A percentile compares a stretch with the other conserved stretches of the same genome.
Evolutionary conservation across 305 asterid species (phyloP).

Genomic region (Caryopteris hybrid): DNA sequence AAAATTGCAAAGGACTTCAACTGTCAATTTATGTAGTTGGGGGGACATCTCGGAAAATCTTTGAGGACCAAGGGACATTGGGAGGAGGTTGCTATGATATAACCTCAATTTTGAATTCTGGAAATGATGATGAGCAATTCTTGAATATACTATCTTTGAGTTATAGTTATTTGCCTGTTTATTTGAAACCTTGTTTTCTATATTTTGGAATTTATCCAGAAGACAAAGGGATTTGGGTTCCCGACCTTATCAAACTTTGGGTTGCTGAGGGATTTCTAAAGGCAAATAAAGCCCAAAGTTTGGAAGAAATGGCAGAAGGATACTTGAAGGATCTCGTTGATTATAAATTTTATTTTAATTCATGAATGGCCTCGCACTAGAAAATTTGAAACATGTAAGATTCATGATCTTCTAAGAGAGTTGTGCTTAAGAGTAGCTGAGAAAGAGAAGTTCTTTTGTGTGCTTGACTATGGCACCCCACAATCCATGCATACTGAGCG

Average conservation of each 20-base stretch:
- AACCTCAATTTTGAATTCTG: not conserved
- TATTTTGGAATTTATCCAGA: not conserved
- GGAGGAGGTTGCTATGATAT: not conserved
- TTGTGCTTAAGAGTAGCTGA: not conserved
- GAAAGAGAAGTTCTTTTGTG: not conserved
- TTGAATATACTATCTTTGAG: not conserved
- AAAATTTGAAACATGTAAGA: not conserved
- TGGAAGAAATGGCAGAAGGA: not conserved
- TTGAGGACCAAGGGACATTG: not conserved
- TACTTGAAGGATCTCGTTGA: not conserved
- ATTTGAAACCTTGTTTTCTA: not conserved
- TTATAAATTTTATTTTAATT: not conserved
- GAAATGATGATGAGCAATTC: not conserved
- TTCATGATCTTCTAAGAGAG: not conserved
- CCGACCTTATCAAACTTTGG: not conserved
- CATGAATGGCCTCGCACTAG: not conserved
- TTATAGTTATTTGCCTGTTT: not conserved
- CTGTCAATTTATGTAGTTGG: not conserved
- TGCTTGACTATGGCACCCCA: not conserved
- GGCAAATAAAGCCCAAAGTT: not conserved
- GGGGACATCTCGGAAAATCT: not conserved
- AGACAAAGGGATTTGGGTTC: not conserved
- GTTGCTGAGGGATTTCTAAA: not conserved
- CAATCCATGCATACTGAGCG: not conserved
- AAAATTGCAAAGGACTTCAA: not conserved